A percentile compares a stretch with the other conserved stretches of the same genome.
Evolutionary conservation across 441 rosid genomes (phyloP).

Genomic region (Corymbia citriodora): DNA sequence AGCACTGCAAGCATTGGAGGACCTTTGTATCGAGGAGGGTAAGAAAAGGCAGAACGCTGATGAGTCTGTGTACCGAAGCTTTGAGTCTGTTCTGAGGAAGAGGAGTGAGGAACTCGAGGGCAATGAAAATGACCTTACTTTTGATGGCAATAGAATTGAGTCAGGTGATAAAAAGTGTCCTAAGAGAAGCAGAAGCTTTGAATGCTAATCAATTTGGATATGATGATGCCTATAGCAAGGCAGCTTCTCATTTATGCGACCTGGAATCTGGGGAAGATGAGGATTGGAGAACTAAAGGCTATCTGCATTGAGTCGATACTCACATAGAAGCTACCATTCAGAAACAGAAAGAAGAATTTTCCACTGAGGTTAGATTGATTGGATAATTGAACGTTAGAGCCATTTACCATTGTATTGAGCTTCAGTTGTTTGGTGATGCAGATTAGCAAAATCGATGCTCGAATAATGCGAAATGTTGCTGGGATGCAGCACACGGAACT

Average conservation of each 20-base stretch:
- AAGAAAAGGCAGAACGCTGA: slow-evolving; percentile 60
- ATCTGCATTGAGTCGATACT: slow-evolving; percentile 58
- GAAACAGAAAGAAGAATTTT: slow-evolving; percentile 77
- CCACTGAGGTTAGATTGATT: slow-evolving; percentile 57
- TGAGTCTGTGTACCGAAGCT: slow-evolving; percentile 48
- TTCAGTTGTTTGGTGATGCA: slow-evolving; percentile 30
- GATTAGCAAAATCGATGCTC: slow-evolving; percentile 87
- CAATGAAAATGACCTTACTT: slow-evolving; percentile 41
- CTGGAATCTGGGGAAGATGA: slow-evolving; percentile 78
- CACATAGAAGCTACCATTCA: slow-evolving; percentile 77
- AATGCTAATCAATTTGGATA: slow-evolving; percentile 70
- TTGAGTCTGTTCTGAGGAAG: slow-evolving; percentile 57
- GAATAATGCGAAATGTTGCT: slow-evolving; percentile 58
- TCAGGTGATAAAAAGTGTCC: slow-evolving; percentile 60
- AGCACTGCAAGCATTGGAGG: slow-evolving; percentile 77
- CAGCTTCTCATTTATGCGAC: slow-evolving; percentile 69
- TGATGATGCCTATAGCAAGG: slow-evolving; percentile 46
- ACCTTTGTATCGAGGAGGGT: slow-evolving; percentile 76
- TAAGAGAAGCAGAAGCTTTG: slow-evolving; percentile 74
- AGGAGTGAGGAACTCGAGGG: slow-evolving; percentile 58
- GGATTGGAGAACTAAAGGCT: slow-evolving; percentile 71
- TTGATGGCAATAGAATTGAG: slow-evolving; percentile 49
- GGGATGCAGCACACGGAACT: slow-evolving; percentile 85
- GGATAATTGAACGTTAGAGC: background rate
- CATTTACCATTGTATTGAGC: slow-evolving; percentile 5